Conservation (phyloP, 768 basidiomycete genomes). For the Kwoniella sp. region DNA sequence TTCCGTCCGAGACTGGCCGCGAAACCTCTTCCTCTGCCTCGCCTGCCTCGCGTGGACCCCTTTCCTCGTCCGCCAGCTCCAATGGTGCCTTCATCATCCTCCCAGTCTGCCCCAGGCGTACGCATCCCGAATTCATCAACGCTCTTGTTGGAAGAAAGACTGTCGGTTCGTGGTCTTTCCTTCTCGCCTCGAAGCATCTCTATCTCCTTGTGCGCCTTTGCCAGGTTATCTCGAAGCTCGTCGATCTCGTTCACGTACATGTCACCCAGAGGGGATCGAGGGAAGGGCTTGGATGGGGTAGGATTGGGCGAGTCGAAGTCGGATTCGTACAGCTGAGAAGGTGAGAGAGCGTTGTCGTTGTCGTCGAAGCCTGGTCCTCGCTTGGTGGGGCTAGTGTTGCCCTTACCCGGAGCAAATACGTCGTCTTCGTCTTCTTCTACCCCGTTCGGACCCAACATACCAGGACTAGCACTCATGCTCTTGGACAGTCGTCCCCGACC, state of each 20-base stretch:
- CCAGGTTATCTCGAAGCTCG: slow-evolving; percentile 44
- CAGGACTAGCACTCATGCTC: slow-evolving; percentile 44
- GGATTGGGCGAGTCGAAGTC: slow-evolving; percentile 54
- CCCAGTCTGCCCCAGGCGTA: slow-evolving; percentile 35
- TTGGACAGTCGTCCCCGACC: slow-evolving; percentile 32
- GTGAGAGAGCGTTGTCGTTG: slow-evolving; percentile 50
- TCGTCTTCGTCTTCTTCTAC: slow-evolving; percentile 54
- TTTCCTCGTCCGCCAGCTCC: slow-evolving; percentile 31
- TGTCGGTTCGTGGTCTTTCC: slow-evolving; percentile 17
- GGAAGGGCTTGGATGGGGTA: slow-evolving; percentile 46
- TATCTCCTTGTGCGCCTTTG: slow-evolving; percentile 47
- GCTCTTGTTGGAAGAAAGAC: slow-evolving; percentile 5
- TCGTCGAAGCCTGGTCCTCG: slow-evolving; percentile 54
- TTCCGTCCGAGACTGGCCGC: slow-evolving; percentile 45
- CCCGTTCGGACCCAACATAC: slow-evolving; percentile 34
- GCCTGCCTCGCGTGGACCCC: slow-evolving; percentile 39
- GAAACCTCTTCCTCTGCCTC: slow-evolving; percentile 45
- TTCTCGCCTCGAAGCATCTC: slow-evolving; percentile 34
- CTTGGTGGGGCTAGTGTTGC: slow-evolving; percentile 44
- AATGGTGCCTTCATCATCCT: slow-evolving; percentile 35
- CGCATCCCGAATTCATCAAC: slow-evolving; percentile 36
- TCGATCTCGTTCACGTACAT: slow-evolving; percentile 52
- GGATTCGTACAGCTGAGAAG: slow-evolving; percentile 47
- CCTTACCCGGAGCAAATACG: slow-evolving; percentile 51
- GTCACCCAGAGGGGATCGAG: slow-evolving; percentile 48